phyloP scores from a whole-genome alignment of 23 red algal genomes.

The Gracilariopsis chorda region DNA sequence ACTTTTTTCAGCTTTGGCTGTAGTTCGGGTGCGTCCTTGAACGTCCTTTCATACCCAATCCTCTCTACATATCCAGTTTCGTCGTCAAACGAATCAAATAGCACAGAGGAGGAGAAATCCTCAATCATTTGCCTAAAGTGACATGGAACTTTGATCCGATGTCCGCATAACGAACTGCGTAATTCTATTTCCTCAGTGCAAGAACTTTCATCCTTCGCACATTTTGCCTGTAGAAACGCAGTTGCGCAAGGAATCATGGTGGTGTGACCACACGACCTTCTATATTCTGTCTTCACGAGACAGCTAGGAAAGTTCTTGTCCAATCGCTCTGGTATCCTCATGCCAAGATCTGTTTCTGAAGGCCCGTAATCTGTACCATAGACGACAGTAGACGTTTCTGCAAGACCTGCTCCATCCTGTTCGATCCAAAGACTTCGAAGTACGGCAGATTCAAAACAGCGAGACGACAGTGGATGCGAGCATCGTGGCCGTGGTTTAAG shows the following conservation, averaged over 20 bases:
- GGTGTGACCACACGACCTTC: constrained; percentile 33
- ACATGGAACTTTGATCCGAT: constrained; percentile 28
- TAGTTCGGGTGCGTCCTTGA: background rate
- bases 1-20: constrained; percentile 5
- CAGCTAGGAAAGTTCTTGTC: background rate
- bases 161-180: constrained; percentile 46
- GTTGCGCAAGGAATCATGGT: constrained; percentile 12
- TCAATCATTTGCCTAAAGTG: background rate
- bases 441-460: constrained; percentile 31
- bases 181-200: background rate
- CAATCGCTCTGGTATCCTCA: too few species aligned
- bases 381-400: background rate
- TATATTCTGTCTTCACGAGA: constrained; percentile 21
- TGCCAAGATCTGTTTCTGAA: constrained; percentile 30
- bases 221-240: constrained; percentile 26
- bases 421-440: constrained; percentile 20
- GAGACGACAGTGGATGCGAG: constrained; percentile 18
- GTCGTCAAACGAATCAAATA: background rate
- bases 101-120: background rate
- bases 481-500: constrained; percentile 34
- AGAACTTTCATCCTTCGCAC: background rate
- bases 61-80: background rate
- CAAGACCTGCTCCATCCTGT: constrained; percentile 23
- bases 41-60: constrained; percentile 6
- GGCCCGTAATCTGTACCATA: constrained; percentile 27